Conservation (phyloP, 2,329 filamentous ascomycete genomes). For the Curvularia sp. region DNA sequence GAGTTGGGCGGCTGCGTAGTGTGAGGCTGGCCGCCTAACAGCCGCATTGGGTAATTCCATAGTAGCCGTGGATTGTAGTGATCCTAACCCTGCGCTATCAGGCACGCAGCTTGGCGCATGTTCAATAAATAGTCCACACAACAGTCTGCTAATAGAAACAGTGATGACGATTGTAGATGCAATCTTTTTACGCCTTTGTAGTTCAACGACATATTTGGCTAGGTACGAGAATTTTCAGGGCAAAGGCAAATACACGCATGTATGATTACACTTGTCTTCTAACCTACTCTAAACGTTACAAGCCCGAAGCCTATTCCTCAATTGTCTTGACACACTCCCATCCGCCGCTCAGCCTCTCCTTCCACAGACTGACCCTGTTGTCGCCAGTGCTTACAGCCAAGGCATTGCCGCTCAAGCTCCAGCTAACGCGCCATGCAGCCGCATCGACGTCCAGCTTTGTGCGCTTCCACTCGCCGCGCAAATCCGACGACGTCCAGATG, state of each 20-base stretch:
- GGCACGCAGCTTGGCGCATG: conserved; percentile 10
- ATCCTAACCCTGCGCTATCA: conserved; percentile 2
- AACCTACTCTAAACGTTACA: not conserved
- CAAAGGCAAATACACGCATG: not conserved
- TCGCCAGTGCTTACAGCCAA: conserved; percentile 91
- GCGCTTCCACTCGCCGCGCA: conserved; percentile 75
- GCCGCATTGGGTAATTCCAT: conserved; percentile 6
- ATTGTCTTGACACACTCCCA: conserved; percentile 98
- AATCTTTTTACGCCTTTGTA: not conserved
- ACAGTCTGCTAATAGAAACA: not conserved
- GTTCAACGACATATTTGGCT: not conserved
- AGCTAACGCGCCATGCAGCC: conserved; percentile 94
- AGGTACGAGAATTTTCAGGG: not conserved
- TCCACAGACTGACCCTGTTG: conserved; percentile 98
- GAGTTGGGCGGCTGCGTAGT: no score
- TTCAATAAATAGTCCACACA: not conserved
- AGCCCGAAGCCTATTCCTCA: conserved; percentile 70
- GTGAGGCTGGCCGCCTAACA: not conserved
- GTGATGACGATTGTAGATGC: not conserved
- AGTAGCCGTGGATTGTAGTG: conserved; percentile 8
- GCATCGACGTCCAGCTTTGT: conserved; percentile 88
- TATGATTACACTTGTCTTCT: conserved; percentile 1
- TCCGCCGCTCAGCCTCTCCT: conserved; percentile 94
- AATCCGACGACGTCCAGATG: conserved; percentile 78
- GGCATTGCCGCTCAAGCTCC: conserved; percentile 96